Evolutionary conservation across 2,329 filamentous ascomycete species (phyloP).

Genomic region (Microcera coccophila): DNA sequence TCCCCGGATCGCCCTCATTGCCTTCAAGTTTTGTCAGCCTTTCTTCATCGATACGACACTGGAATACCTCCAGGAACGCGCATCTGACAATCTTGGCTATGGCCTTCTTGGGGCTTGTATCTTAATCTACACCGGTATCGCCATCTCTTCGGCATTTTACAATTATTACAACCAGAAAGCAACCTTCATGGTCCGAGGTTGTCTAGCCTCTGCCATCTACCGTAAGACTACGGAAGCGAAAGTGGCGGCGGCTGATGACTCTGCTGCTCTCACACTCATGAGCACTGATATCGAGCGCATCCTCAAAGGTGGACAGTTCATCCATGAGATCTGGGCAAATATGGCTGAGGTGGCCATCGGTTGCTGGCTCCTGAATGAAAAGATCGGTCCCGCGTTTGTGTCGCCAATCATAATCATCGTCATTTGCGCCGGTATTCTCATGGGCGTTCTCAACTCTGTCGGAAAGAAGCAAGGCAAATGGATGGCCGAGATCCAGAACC

Average conservation of each 20-base stretch:
- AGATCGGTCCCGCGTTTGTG: conserved; percentile 45
- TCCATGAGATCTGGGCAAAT: conserved; percentile 42
- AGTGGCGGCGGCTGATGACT: conserved; percentile 33
- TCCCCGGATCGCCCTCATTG: conserved; percentile 37
- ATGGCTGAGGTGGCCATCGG: conserved; percentile 41
- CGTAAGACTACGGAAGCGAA: conserved; percentile 31
- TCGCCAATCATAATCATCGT: conserved; percentile 45
- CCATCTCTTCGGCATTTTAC: conserved; percentile 38
- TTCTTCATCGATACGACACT: conserved; percentile 41
- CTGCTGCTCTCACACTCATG: conserved; percentile 45
- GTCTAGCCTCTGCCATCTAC: conserved; percentile 33
- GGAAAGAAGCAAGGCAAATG: conserved; percentile 29
- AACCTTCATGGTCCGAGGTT: conserved; percentile 31
- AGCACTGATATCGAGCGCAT: conserved; percentile 45
- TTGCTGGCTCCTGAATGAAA: conserved; percentile 43
- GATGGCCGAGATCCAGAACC: conserved; percentile 35
- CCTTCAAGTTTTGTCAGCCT: conserved; percentile 41
- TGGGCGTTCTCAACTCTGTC: conserved; percentile 13
- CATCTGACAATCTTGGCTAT: conserved; percentile 31
- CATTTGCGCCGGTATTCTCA: conserved; percentile 17
- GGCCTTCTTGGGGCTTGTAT: conserved; percentile 41
- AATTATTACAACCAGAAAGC: conserved; percentile 37
- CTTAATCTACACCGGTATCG: conserved; percentile 39
- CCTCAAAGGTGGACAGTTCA: conserved; percentile 26
- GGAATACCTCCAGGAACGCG: conserved; percentile 27